These are phyloP conservation scores for Cynanchum wilfordii DNA, from an alignment of 257 asterid genomes.

Conservation along the genomic window DNA sequence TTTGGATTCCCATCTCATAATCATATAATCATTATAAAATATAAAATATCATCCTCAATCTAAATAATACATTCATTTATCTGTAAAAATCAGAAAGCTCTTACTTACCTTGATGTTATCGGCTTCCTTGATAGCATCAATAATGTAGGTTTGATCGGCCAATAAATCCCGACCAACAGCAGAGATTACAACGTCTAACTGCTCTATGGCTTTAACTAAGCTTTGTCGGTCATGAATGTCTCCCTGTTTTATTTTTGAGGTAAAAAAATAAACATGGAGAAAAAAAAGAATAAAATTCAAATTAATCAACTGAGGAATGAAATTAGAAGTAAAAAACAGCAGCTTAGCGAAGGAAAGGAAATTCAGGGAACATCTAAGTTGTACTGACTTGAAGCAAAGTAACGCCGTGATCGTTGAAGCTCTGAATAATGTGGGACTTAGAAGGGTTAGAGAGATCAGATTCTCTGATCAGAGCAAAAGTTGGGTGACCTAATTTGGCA, in stretches of 20 bases:
- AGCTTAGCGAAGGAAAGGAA: too few relatives aligned
- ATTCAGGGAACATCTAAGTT: too few relatives aligned
- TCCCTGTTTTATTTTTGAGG: conserved; percentile 19
- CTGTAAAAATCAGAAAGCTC: not conserved
- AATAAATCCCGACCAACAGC: conserved; percentile 1
- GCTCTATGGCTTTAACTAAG: conserved; percentile 26
- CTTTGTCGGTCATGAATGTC: conserved; percentile 25
- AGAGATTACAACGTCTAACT: conserved; percentile 39
- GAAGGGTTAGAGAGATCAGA: too few relatives aligned
- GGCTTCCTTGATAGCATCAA: conserved; percentile 32
- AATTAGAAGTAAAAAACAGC: too few relatives aligned
- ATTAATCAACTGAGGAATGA: too few relatives aligned
- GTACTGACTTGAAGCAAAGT: too few relatives aligned
- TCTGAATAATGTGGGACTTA: too few relatives aligned
- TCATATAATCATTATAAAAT: too few relatives aligned
- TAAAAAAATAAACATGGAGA: not conserved
- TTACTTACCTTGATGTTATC: conserved; percentile 35
- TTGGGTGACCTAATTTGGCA: too few relatives aligned
- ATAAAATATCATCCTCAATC: not conserved
- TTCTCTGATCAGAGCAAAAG: too few relatives aligned
- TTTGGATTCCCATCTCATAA: conserved; percentile 24
- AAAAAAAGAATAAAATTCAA: too few relatives aligned
- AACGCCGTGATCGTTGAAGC: too few relatives aligned
- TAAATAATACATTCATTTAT: not conserved
- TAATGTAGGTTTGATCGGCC: conserved; percentile 27